Evolutionary conservation across 306 rosid species (phyloP).

Genomic region (Cyamopsis tetragonoloba): DNA sequence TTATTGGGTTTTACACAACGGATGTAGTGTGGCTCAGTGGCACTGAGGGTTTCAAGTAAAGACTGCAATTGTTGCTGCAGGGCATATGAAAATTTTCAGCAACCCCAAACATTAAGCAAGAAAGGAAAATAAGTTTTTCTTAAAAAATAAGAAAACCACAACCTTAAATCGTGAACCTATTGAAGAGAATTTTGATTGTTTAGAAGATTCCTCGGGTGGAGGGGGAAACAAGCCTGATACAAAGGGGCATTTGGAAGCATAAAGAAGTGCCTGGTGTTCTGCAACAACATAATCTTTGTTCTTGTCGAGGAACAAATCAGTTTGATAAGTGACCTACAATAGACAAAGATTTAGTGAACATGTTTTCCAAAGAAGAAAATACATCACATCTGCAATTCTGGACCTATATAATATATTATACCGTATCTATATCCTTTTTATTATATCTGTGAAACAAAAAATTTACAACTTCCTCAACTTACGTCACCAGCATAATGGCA

Average conservation of each 20-base stretch:
- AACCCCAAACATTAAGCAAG: constrained; percentile 26
- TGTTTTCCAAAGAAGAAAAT: not conserved
- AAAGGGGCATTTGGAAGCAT: constrained; percentile 69
- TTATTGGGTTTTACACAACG: constrained; percentile 92
- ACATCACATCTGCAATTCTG: not conserved
- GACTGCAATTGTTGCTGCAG: constrained; percentile 83
- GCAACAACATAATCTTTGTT: constrained; percentile 92
- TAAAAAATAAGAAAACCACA: not conserved
- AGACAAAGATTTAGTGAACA: constrained; percentile 22
- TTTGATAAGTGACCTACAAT: constrained; percentile 82
- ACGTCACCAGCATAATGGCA: constrained; percentile 91
- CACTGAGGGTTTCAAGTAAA: constrained; percentile 80
- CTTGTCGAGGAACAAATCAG: constrained; percentile 83
- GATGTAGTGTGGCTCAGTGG: constrained; percentile 86
- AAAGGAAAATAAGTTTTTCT: not conserved
- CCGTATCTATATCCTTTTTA: not conserved
- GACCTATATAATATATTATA: constrained; percentile 18
- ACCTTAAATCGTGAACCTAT: constrained; percentile 91
- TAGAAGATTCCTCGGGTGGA: constrained; percentile 68
- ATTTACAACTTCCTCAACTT: constrained; percentile 31
- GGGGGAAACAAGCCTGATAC: constrained; percentile 62
- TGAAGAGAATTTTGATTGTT: constrained; percentile 78
- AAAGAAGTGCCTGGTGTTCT: constrained; percentile 74
- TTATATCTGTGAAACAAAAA: not conserved
- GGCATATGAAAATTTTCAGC: constrained; percentile 16